Conservation (phyloP, 371 early-diverging fungal species). For the Apophysomyces ossiformis region DNA sequence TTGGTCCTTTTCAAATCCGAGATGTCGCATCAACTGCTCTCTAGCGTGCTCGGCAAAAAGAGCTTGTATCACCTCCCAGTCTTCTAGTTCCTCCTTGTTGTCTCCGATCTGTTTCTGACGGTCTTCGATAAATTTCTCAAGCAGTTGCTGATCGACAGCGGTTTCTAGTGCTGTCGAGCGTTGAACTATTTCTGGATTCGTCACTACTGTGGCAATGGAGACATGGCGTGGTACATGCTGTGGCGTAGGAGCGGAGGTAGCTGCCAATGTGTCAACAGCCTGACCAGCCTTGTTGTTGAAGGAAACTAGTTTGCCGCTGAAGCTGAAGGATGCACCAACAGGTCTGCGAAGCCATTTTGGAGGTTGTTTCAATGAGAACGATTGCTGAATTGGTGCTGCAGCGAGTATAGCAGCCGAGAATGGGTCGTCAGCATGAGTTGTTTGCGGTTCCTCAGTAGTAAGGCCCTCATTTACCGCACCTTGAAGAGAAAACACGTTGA, state of each 20-base stretch:
- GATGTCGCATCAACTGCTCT: slow-evolving; percentile 81
- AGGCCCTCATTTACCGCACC: slow-evolving; percentile 46
- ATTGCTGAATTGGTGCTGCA: slow-evolving; percentile 24
- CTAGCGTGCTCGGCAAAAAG: slow-evolving; percentile 83
- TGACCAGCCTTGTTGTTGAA: slow-evolving; percentile 63
- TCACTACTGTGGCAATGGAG: slow-evolving; percentile 55
- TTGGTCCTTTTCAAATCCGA: slow-evolving; percentile 81
- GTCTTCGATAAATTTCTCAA: slow-evolving; percentile 64
- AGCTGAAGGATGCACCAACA: slow-evolving; percentile 88
- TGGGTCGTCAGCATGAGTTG: slow-evolving; percentile 66
- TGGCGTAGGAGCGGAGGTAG: slow-evolving; percentile 51
- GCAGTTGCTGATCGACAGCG: slow-evolving; percentile 56
- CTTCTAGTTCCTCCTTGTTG: slow-evolving; percentile 58
- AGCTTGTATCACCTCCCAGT: slow-evolving; percentile 87
- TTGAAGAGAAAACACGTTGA: slow-evolving; percentile 86
- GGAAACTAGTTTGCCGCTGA: slow-evolving; percentile 86
- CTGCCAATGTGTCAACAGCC: slow-evolving; percentile 48
- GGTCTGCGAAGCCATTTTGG: slow-evolving; percentile 97
- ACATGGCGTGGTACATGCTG: slow-evolving; percentile 50
- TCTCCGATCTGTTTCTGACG: slow-evolving; percentile 42
- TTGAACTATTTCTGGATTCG: slow-evolving; percentile 67
- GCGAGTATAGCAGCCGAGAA: slow-evolving; percentile 58
- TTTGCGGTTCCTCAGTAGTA: slow-evolving; percentile 13
- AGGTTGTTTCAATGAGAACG: slow-evolving; percentile 74
- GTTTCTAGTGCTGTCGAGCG: slow-evolving; percentile 68